These are phyloP conservation scores for Dacryopinax primogenitus DNA, from an alignment of 768 basidiomycete species.

Conservation along the genomic window DNA sequence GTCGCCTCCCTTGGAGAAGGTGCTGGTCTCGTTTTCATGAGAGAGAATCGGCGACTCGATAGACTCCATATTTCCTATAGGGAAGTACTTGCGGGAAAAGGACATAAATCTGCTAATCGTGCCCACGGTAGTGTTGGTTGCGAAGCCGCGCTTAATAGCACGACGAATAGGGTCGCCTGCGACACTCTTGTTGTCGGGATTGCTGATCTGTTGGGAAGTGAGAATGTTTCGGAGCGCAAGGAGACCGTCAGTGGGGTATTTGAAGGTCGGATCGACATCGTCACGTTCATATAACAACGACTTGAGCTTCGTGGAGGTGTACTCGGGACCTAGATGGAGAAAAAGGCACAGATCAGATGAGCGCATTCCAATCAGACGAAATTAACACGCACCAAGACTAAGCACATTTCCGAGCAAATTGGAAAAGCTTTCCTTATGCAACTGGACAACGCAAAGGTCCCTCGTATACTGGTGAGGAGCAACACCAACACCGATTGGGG, in stretches of 20 bases:
- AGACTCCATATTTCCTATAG: conserved; percentile 16
- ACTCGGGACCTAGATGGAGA: conserved; percentile 3
- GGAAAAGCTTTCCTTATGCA: background rate
- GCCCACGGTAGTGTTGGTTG: conserved; percentile 23
- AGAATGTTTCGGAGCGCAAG: conserved; percentile 20
- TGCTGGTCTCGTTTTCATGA: conserved; percentile 17
- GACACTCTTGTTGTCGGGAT: conserved; percentile 21
- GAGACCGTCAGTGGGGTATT: conserved; percentile 23
- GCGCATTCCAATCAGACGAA: background rate
- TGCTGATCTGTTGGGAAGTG: conserved; percentile 18
- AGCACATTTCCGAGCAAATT: background rate
- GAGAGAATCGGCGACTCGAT: conserved; percentile 17
- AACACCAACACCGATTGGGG: background rate
- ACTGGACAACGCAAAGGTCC: background rate
- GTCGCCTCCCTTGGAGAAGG: conserved; percentile 23
- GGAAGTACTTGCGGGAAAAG: conserved; percentile 18
- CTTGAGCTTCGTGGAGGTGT: background rate
- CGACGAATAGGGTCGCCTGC: conserved; percentile 19
- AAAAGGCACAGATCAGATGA: background rate
- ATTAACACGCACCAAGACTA: background rate
- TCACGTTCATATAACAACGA: background rate
- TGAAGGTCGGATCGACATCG: conserved; percentile 20
- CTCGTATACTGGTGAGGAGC: background rate
- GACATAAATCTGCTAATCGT: conserved; percentile 21
- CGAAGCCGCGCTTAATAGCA: conserved; percentile 23